phyloP scores from a whole-genome alignment of 2,329 filamentous ascomycete genomes.

The Penicillium digitatum region DNA sequence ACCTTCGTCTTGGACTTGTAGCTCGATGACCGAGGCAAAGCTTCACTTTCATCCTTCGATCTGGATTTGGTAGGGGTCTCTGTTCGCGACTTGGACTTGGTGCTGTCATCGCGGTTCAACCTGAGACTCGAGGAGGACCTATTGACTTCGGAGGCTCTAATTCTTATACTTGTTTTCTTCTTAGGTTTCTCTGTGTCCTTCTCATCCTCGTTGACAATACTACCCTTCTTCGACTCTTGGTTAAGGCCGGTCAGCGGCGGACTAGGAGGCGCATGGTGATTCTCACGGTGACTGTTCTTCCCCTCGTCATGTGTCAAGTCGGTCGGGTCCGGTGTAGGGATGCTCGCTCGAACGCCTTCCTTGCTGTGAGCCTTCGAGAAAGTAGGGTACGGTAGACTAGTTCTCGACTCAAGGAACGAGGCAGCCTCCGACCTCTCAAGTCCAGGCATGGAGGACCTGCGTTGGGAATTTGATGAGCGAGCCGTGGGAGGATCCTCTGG shows the following conservation, averaged over 20 bases:
- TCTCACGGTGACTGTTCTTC: constrained; percentile 33
- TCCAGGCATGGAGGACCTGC: constrained; percentile 53
- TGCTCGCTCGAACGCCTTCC: constrained; percentile 62
- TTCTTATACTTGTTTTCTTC: constrained; percentile 36
- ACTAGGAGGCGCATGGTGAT: constrained; percentile 44
- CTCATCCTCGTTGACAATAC: constrained; percentile 29
- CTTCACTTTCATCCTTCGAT: constrained; percentile 34
- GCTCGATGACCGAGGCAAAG: constrained; percentile 34
- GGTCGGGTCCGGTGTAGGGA: constrained; percentile 67
- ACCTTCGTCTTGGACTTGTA: constrained; percentile 34
- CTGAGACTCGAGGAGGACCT: constrained; percentile 43
- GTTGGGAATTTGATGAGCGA: constrained; percentile 25
- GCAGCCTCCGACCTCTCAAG: constrained; percentile 38
- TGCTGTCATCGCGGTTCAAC: constrained; percentile 36
- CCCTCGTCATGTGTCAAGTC: constrained; percentile 55
- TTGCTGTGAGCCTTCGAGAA: constrained; percentile 92
- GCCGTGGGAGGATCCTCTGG: constrained; percentile 23
- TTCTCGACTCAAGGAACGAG: constrained; percentile 44
- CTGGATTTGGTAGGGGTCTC: constrained; percentile 40
- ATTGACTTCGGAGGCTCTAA: constrained; percentile 35
- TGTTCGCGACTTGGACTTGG: constrained; percentile 31
- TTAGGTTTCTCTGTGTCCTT: constrained; percentile 35
- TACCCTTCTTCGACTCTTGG: constrained; percentile 38
- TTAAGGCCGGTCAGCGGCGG: constrained; percentile 47
- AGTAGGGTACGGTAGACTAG: constrained; percentile 67